Base-by-base conservation (phyloP, 2,329 filamentous ascomycete species). In the Daldinia eschscholtzii region DNA sequence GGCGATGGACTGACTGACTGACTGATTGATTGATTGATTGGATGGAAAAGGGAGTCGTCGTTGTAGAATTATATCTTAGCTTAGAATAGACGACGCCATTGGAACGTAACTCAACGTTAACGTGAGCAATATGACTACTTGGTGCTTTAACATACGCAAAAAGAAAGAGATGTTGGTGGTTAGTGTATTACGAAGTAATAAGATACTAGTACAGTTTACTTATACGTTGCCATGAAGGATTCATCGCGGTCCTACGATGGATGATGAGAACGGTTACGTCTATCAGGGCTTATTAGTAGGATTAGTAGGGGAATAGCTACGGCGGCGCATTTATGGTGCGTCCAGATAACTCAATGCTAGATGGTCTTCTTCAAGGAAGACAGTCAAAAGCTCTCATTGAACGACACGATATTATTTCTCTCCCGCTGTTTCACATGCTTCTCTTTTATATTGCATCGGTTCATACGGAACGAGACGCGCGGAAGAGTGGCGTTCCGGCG, bases 51-150 rank as follows among this genome's bases (percentile, higher is more conserved):
- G n/a, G 33, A 55, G 20, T 55, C 18, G 50, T n/a, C 44, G 23
- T 35, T 12, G 28, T 20, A 44, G 46, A 52, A 52, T 23, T 30
- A 39, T 50, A 23, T 37, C 2, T 20, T 35, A 53, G 18, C 48
- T 28, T 55, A 56, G 60, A 62, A 48, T 62, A 62, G 60, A 57
- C 60, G 26, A 61, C 28, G 26, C 28, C 9, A 9, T 26, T 33
- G 15, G n/a, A 15, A 33, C 35, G 35, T 35, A 56, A 26, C 52
- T 53, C 3, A n/a, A 52, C 28, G 46, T 18, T 18, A 23, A 23
- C 33, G 18, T n/a, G 33, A 35, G 10, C 33, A 55, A 55, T 37
- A 44, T 37, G 13, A 7, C 26, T 39, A 35, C 6, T 7, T 35
- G 6, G 33, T 35, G 35, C 23, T 28, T 30, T n/a, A 39, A 18